Percentiles rank a stretch among this genome's conserved stretches.
Conservation (phyloP, 495 filamentous ascomycete genomes). For the Viridothelium virens region DNA sequence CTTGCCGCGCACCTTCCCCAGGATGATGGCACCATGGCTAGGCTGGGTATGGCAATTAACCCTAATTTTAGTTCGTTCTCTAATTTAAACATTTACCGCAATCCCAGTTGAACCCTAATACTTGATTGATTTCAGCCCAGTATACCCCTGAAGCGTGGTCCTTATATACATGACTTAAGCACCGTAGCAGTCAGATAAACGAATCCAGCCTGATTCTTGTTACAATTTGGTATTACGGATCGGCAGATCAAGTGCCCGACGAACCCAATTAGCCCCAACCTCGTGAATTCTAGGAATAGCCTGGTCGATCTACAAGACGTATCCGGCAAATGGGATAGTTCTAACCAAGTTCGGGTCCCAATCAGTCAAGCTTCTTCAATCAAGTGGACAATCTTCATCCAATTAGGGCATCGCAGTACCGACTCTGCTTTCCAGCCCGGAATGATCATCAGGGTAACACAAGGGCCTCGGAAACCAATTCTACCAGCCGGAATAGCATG, state of each 20-base stretch:
- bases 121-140: not conserved
- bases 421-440: not conserved
- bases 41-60: not conserved
- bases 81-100: not conserved
- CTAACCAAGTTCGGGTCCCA: not conserved
- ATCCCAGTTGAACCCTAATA: not conserved
- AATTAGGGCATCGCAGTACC: not conserved
- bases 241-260: not conserved
- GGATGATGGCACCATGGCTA: too few species aligned
- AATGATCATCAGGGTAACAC: not conserved
- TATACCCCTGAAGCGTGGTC: not conserved
- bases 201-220: not conserved
- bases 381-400: not conserved
- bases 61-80: not conserved
- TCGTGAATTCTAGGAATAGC: not conserved
- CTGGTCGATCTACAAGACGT: not conserved
- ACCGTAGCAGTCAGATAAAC: not conserved
- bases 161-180: not conserved
- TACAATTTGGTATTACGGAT: not conserved
- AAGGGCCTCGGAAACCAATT: not conserved
- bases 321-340: not conserved
- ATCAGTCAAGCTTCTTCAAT: not conserved
- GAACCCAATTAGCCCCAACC: not conserved
- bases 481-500: not conserved
- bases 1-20: too few species aligned